phyloP scores from a whole-genome alignment of 2,329 filamentous ascomycete species.

The Neofusicoccum laricinum region DNA sequence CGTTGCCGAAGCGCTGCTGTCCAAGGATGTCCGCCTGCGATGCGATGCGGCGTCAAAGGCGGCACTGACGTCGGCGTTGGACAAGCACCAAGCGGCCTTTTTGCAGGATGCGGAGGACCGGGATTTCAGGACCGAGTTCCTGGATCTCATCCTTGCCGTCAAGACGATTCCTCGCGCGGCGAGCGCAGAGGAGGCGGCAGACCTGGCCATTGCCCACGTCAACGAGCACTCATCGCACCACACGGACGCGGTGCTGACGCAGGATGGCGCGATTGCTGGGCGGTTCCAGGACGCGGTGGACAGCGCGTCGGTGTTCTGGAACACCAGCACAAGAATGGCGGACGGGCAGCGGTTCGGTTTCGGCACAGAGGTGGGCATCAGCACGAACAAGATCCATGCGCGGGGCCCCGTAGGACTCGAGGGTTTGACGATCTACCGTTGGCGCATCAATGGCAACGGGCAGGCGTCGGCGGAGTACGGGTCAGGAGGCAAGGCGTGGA shows the following conservation, averaged over 20 bases:
- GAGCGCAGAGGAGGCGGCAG: conserved; percentile 41
- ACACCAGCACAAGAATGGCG: conserved; percentile 88
- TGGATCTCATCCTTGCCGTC: conserved; percentile 79
- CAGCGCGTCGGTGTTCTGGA: conserved; percentile 94
- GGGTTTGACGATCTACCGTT: conserved; percentile 96
- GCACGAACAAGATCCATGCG: conserved; percentile 97
- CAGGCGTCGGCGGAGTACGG: conserved; percentile 78
- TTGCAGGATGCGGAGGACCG: conserved; percentile 64
- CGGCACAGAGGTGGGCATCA: conserved; percentile 96
- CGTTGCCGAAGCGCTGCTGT: conserved; percentile 70
- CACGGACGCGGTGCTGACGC: conserved; percentile 86
- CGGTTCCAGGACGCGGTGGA: conserved; percentile 83
- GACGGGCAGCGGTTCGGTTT: conserved; percentile 98
- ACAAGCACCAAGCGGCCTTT: conserved; percentile 38
- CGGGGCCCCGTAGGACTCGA: conserved; percentile 91
- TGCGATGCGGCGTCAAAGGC: conserved; percentile 71
- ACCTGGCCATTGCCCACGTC: conserved; percentile 80
- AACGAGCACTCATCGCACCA: conserved; percentile 90
- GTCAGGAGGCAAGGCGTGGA: conserved; percentile 53
- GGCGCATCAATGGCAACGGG: conserved; percentile 78
- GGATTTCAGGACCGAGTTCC: conserved; percentile 87
- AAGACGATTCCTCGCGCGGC: conserved; percentile 61
- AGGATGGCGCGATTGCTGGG: conserved; percentile 65
- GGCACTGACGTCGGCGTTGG: conserved; percentile 54
- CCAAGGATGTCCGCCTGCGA: conserved; percentile 75